Evolutionary conservation across 192 early-diverging fungal species (phyloP), one percentile per base, ranked within the genome.

Genomic region (Neocallimastix lanati): DNA sequence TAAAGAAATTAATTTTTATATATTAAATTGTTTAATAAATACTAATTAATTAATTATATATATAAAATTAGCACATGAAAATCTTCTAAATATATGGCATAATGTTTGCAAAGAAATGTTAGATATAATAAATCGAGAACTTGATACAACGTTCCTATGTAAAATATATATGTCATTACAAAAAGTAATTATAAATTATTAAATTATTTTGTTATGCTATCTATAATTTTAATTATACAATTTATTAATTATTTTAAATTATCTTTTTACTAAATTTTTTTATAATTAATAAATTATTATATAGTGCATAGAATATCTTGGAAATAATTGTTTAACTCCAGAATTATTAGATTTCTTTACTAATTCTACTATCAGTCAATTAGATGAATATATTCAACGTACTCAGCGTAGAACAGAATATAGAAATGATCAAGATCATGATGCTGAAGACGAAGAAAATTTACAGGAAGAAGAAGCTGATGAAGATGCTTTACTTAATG

Each of bases 361-460:
- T 11, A 86, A 86, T 18, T 90, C 89, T 28, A 91, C 90, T 33
- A 84, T 92, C 50, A 82, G 83, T 79, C 94, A 95, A 82, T 85
- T 94, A 77, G 86, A 87, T 79, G 94, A 92, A 81, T 96, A 93
- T 84, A 87, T 92, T 81, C 81, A 89, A 82, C 91, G 94, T 78
- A 83, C 92, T 81, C 86, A 91, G 84, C 88, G 91, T 77, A 92
- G 96, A 78, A 91, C 80, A 89, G 92, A 89, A 27, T 86, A 88
- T 15, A 90, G 93, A 2, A 87, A 88, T 28, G 91, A 89, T 77
- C 88, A 88, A 29, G 96, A 98, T 83, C 91, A 93, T 83, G 96
- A 98, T 82, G 93, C 90, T 21, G 96, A 97, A 81, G 95, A 96
- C 80, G 98, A 98, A 81, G 96, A 98, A 81, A 88, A 89, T 33